Evolutionary conservation across 1,284 basidiomycete genomes (phyloP), one percentile per base, ranked within the genome.

Genomic region (Melanopsichium pennsylvanicum): DNA sequence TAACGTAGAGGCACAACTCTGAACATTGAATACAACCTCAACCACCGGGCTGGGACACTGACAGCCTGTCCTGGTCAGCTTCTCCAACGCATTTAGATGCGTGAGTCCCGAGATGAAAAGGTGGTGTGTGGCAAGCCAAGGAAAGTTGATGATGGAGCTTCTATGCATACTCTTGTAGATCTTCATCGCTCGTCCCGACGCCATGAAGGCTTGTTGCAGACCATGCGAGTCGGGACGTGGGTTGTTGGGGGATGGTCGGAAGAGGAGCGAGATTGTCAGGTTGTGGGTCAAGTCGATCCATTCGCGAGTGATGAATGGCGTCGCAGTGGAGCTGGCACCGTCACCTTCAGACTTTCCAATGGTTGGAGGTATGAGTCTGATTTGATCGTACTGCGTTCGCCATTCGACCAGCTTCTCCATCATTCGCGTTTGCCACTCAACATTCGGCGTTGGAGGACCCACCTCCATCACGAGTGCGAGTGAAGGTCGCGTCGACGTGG

Each of bases 81-180:
- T 62, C 35, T 70, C 58, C 18, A 70, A 26, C 38, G 68, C 63
- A 26, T 70, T 64, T 31, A 70, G 46, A 49, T 61, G 62, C 19
- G 68, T 70, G 16, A 70, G 27, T 5, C 68, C 68, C 12, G 61
- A 64, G 13, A 70, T 64, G 50, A 70, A 70, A 9, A 70, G 50
- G 35, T 70, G 52, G 23, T 66, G 68, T 16, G 58, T 66, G 5
- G 61, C 68, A 2, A 66, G 40, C 61, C 68, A 64, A 2, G 62
- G 58, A 22, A 70, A 70, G 29, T 70, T 70, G 57, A 70, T 66
- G 5, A 42, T 61, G 13, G 44, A 42, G 40, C 57, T 59, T 16
- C 68, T 52, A 42, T 70, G 68, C 61, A 70, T 64, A 29, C 29
- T 27, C 33, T 62, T 64, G 58, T 66, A 70, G 32, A 62, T 60